A percentile compares a stretch with the other conserved stretches of the same genome.
Evolutionary conservation across 2,329 filamentous ascomycete genomes (phyloP).

Genomic region (Botrytis pseudocinerea): DNA sequence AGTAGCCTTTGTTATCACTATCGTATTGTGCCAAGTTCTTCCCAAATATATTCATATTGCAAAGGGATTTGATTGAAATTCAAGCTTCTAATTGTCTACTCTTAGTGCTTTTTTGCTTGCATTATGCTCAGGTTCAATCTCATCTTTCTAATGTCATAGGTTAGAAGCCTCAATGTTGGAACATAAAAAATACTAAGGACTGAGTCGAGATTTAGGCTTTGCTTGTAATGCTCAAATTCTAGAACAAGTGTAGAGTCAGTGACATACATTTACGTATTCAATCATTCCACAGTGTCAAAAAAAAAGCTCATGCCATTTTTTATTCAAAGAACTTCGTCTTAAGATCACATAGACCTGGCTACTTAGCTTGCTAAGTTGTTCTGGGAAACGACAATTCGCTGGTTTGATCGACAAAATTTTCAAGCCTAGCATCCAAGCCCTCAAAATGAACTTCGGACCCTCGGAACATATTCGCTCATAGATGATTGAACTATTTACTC

Average conservation of each 20-base stretch:
- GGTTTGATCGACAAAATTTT: neutral
- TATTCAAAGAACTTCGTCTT: neutral
- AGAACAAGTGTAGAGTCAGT: neutral
- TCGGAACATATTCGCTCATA: neutral
- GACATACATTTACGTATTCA: neutral
- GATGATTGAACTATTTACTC: neutral
- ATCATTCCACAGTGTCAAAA: neutral
- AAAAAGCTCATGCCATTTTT: neutral
- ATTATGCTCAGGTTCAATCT: neutral
- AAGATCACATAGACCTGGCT: neutral
- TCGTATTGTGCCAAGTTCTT: neutral
- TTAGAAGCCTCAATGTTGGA: neutral
- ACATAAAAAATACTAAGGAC: neutral
- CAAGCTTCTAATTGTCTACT: neutral
- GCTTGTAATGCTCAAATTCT: neutral
- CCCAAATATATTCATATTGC: neutral
- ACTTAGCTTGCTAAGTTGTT: neutral
- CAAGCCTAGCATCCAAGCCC: neutral
- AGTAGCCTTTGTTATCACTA: neutral
- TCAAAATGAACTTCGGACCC: neutral
- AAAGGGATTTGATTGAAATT: neutral
- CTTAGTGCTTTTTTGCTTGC: neutral
- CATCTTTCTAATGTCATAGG: neutral
- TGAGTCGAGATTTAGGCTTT: neutral
- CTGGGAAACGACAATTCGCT: neutral